phyloP scores from a whole-genome alignment of 192 early-diverging fungal species.

The Gamsiella multidivaricata region DNA sequence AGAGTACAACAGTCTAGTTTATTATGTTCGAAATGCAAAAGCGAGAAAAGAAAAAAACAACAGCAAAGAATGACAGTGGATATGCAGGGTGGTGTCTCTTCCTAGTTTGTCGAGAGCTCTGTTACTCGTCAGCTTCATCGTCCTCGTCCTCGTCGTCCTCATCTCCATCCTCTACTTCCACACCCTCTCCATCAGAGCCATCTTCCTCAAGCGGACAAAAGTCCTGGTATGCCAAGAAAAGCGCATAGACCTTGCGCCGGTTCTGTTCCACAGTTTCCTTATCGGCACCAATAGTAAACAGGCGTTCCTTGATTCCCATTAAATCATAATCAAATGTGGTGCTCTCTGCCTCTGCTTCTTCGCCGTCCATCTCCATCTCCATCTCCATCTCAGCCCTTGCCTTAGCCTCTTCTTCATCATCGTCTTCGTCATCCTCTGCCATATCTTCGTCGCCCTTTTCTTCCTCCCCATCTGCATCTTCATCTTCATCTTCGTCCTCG shows the following conservation, averaged over 20 bases:
- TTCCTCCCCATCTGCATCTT: too few relatives aligned
- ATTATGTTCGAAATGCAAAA: background rate
- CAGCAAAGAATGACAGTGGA: too few relatives aligned
- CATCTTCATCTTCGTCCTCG: conserved; percentile 31
- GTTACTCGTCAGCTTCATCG: background rate
- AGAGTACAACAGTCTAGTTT: background rate
- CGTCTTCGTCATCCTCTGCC: conserved; percentile 46
- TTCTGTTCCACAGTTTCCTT: conserved; percentile 44
- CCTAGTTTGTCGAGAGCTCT: background rate
- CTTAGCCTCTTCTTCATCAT: conserved; percentile 43
- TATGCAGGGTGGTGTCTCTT: conserved; percentile 1
- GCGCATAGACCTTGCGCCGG: conserved; percentile 37
- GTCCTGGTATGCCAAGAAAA: conserved; percentile 44
- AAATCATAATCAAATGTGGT: conserved; percentile 50
- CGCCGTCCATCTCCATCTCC: conserved; percentile 29
- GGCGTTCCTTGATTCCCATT: conserved; percentile 44
- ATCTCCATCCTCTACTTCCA: conserved; percentile 11
- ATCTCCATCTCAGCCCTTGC: conserved; percentile 34
- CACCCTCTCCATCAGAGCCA: conserved; percentile 30
- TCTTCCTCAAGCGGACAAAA: conserved; percentile 46
- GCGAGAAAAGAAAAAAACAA: conserved; percentile 3
- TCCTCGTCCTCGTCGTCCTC: conserved; percentile 20
- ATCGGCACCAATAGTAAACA: conserved; percentile 8
- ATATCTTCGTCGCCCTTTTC: conserved; percentile 54
- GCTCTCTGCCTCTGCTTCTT: conserved; percentile 35